Percentiles rank a stretch among this genome's conserved stretches.
Evolutionary conservation across 805 yeast genomes (phyloP).

Genomic region (Jamesozyma jinghongensis): DNA sequence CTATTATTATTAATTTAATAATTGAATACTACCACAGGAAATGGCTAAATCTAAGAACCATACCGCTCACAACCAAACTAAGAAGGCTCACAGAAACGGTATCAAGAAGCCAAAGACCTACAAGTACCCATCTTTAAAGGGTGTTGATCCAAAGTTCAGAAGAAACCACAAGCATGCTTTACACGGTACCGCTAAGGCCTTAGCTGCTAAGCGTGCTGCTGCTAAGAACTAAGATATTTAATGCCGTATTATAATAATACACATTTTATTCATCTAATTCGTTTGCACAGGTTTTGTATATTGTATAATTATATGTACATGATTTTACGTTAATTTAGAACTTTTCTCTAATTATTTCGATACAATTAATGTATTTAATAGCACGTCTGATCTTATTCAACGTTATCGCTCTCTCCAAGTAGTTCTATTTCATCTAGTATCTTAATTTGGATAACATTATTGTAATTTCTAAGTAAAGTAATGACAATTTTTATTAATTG

Average conservation of each 20-base stretch:
- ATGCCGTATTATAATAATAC: background rate
- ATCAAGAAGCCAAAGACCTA: conserved; percentile 97
- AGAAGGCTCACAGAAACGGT: conserved; percentile 99
- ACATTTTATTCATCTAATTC: too few species aligned
- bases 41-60: conserved; percentile 99
- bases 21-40: conserved; percentile 30
- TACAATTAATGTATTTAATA: too few species aligned
- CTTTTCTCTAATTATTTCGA: background rate
- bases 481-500: too few species aligned
- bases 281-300: background rate
- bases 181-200: conserved; percentile 93
- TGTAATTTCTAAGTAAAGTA: too few species aligned
- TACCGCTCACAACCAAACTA: conserved; percentile 99
- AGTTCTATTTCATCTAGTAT: too few species aligned
- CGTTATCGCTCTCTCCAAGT: too few species aligned
- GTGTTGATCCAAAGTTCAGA: conserved; percentile 98
- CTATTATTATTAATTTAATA: background rate
- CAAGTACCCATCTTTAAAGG: conserved; percentile 97
- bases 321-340: conserved; percentile 2
- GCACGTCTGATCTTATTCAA: too few species aligned
- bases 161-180: conserved; percentile 99
- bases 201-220: conserved; percentile 69
- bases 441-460: too few species aligned
- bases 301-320: conserved; percentile 5
- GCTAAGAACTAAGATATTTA: conserved; percentile 10